Base-by-base conservation (phyloP, 1,139 yeast species). In the Lodderomyces margitis region DNA sequence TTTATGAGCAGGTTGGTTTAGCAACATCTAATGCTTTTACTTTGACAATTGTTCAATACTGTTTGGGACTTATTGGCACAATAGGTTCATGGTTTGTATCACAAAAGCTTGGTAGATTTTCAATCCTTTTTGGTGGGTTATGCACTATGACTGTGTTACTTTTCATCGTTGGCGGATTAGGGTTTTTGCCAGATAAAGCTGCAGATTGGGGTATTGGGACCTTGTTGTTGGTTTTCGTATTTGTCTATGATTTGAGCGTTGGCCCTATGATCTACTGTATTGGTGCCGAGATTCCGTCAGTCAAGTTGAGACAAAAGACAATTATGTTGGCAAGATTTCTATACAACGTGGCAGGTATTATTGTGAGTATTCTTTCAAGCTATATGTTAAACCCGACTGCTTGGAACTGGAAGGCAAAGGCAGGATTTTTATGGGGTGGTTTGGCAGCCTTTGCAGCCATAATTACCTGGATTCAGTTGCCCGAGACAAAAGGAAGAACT, bases 191-290 rank as follows among this genome's bases (percentile, higher is more conserved):
- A 4, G 51, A 60, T 9, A 45, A 36, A 15, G 40, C 42, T 19
- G 42, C 43, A 10, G 41, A 39, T 35, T 74, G 78, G 75, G 81
- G 70, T 15, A 62, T 68, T 39, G 81, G 79, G n/a, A 62, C 75
- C 1, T 55, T 78, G 50, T 61, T 77, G 46, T 57, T 77, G 52
- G 53, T 71, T 16, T 76, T 64, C 58, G 70, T 76, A 3, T 73
- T 74, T 42, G 64, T 70, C 21, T 81, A 78, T 52, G 80, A 78
- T 47, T 53, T 69, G 41, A 64, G 81, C 3, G 68, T 79, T 38
- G 87, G 87, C 9, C 86, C 87, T 3, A 62, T 79, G 41, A 67
- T 76, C 43, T 81, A 76, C 59, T 71, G 79, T 53, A 60, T 80
- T 44, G 80, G 78, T 40, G 72, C 80, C 1, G 87, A 81, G 54